Evolutionary conservation across 768 basidiomycete genomes (phyloP), one percentile per base, ranked within the genome.

Genomic region (Leccinum pellstonianum): DNA sequence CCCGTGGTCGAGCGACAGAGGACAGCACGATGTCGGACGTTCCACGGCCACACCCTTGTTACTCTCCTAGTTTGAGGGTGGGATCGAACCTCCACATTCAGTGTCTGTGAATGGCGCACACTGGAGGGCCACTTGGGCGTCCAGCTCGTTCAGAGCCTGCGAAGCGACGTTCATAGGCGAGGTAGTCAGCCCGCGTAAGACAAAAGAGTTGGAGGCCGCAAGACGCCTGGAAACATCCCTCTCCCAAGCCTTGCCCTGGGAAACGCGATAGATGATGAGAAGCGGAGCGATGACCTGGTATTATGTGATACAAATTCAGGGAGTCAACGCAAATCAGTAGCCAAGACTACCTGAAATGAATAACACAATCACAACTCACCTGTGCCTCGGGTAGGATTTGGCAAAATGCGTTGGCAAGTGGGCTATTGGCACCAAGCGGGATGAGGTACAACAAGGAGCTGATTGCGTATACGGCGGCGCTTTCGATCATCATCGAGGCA

Each of bases 201-300:
- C 55, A n/a, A 62, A 49, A 3, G 68, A 59, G 37, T 2, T 23
- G 14, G 43, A 41, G 0, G 49, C 23, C 46, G 4, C 46, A 25
- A 57, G 37, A 7, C 61, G 61, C 14, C 66, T 56, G 3, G 64
- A 37, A 21, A 62, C 53, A 7, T 70, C 63, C 25, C 52, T 61
- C 19, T 65, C 64, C 81, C 79, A 80, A 2, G 79, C 80, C 23
- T 76, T 73, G 12, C 81, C 81, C 59, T 78, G 70, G 2, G 79
- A 75, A 10, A 82, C 70, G 19, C 80, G 77, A 47, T 77, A 78
- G 35, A 80, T 80, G 57, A 82, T 81, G 33, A 81, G 72, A 61
- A 80, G 78, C 0, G 77, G 75, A 15, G 81, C 79, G 29, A 81
- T 75, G 68, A 79, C 74, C 80, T 81, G 17, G 17, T n/a, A n/a